phyloP scores from a whole-genome alignment of 352 stramenopile genomes.

The Pythium scleroteichum region DNA sequence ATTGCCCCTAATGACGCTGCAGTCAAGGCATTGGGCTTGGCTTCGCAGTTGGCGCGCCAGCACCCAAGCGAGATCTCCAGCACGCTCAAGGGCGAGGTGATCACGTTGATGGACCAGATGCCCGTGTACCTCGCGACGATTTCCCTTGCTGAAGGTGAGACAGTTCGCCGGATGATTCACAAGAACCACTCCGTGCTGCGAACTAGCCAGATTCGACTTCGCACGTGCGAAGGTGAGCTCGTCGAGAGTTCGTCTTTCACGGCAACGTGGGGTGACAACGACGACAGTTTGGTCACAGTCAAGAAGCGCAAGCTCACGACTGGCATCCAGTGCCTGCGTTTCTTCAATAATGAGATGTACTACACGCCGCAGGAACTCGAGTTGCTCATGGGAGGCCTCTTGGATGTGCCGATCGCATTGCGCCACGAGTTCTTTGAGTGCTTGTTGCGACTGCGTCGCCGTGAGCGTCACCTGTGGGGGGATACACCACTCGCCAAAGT shows the following conservation, averaged over 20 bases:
- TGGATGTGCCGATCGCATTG: constrained; percentile 54
- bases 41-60: constrained; percentile 27
- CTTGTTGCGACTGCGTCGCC: constrained; percentile 88
- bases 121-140: constrained; percentile 93
- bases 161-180: constrained; percentile 95
- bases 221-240: constrained; percentile 78
- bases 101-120: constrained; percentile 32
- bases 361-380: constrained; percentile 95
- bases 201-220: constrained; percentile 65
- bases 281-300: not conserved
- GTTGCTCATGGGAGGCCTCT: constrained; percentile 83
- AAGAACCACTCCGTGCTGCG: constrained; percentile 78
- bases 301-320: constrained; percentile 42
- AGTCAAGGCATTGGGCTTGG: constrained; percentile 47
- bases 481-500: constrained; percentile 96
- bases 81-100: constrained; percentile 47
- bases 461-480: constrained; percentile 94
- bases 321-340: constrained; percentile 91
- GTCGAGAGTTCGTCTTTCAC: constrained; percentile 82
- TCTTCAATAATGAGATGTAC: constrained; percentile 99
- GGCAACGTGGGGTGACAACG: constrained; percentile 41
- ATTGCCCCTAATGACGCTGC: constrained; percentile 74
- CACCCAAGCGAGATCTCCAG: constrained; percentile 25
- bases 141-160: constrained; percentile 97
- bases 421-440: constrained; percentile 87